Percentiles rank a stretch among this genome's conserved stretches.
Conservation (phyloP, 73 alveolate species). For the Loxodes magnus region DNA sequence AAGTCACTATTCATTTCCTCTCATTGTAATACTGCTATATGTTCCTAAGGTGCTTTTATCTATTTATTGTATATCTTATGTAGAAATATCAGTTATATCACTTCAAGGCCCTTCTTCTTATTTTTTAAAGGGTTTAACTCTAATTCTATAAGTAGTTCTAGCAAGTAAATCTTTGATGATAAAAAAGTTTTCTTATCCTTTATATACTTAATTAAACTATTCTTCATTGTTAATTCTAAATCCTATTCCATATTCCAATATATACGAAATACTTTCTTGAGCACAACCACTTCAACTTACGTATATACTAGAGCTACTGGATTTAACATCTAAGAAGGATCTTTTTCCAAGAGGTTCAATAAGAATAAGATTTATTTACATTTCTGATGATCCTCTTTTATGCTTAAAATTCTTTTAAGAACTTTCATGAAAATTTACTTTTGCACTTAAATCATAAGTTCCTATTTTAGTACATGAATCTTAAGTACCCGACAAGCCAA, state of each 20-base stretch:
- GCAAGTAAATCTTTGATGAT: slow-evolving; percentile 58
- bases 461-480: too few species aligned
- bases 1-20: slow-evolving; percentile 6
- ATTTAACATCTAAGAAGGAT: too few species aligned
- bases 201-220: slow-evolving; percentile 44
- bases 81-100: slow-evolving; percentile 28
- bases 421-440: too few species aligned
- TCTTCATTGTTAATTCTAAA: slow-evolving; percentile 38
- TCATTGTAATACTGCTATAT: slow-evolving; percentile 19
- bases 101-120: slow-evolving; percentile 46
- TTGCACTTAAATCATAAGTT: too few species aligned
- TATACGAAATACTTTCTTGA: too few species aligned
- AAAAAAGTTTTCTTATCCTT: slow-evolving; percentile 59
- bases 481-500: too few species aligned
- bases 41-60: slow-evolving; percentile 10
- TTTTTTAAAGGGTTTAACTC: slow-evolving; percentile 32
- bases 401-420: too few species aligned
- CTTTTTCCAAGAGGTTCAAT: too few species aligned
- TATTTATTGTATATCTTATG: slow-evolving; percentile 26
- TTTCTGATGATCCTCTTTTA: too few species aligned
- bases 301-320: too few species aligned
- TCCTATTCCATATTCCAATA: slow-evolving; percentile 54
- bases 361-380: too few species aligned
- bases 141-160: slow-evolving; percentile 45
- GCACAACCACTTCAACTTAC: too few species aligned